Conservation (phyloP, 208 protist species). For the Endotrypanum monterogeii region DNA sequence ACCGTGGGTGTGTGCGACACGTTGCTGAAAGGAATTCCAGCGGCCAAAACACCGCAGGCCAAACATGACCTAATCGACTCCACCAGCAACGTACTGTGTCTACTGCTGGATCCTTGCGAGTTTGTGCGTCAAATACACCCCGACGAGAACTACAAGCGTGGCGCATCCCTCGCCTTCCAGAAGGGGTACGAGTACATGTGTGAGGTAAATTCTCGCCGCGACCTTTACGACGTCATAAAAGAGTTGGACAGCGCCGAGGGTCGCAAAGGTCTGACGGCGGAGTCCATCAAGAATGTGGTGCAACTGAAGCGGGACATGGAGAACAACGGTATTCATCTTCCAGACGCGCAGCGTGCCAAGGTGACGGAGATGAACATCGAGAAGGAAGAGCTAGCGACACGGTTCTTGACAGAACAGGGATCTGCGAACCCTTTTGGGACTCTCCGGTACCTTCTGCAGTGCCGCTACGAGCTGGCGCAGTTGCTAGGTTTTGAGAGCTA, state of each 20-base stretch:
- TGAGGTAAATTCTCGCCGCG: constrained; percentile 85
- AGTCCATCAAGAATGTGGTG: constrained; percentile 89
- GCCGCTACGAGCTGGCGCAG: constrained; percentile 82
- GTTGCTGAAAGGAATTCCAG: constrained; percentile 77
- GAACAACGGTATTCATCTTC: constrained; percentile 91
- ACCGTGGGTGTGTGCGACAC: constrained; percentile 78
- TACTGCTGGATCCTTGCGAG: constrained; percentile 92
- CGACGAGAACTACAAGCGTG: constrained; percentile 80
- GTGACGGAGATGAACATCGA: constrained; percentile 89
- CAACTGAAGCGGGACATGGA: constrained; percentile 93
- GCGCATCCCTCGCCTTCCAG: constrained; percentile 80
- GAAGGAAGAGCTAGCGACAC: constrained; percentile 87
- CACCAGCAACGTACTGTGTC: constrained; percentile 91
- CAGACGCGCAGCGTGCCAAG: constrained; percentile 68
- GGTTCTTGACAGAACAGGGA: constrained; percentile 76
- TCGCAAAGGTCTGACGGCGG: constrained; percentile 63
- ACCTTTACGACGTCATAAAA: constrained; percentile 87
- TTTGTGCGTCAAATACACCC: constrained; percentile 93
- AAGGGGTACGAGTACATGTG: constrained; percentile 91
- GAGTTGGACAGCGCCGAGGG: constrained; percentile 73
- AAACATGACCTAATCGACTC: constrained; percentile 92
- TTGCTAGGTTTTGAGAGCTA: constrained; percentile 87
- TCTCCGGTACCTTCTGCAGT: constrained; percentile 81
- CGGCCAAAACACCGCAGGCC: constrained; percentile 60
- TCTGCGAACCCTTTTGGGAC: constrained; percentile 72